Conservation (phyloP, 495 filamentous ascomycete genomes). For the Saxophila tyrrhenica region DNA sequence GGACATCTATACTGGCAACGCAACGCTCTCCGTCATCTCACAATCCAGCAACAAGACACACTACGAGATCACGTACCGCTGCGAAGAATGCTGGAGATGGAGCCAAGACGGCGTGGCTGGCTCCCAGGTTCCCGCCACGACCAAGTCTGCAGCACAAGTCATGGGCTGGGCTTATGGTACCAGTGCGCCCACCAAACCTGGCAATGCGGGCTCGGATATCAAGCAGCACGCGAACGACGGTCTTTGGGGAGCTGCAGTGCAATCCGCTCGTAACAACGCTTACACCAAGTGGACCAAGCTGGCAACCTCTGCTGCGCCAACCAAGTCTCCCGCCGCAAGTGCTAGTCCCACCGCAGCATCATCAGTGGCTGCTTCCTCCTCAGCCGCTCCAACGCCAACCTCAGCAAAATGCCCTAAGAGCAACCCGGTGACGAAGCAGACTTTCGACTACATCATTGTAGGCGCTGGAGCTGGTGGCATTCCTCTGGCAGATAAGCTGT, state of each 20-base stretch:
- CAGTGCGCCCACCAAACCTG: constrained; percentile 23
- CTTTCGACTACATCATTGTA: constrained; percentile 59
- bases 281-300: constrained; percentile 41
- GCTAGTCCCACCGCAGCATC: constrained; percentile 24
- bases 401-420: constrained; percentile 25
- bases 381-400: constrained; percentile 31
- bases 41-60: constrained; percentile 39
- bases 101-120: constrained; percentile 38
- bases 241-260: constrained; percentile 34
- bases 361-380: constrained; percentile 29
- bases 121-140: constrained; percentile 24
- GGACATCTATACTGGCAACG: constrained; percentile 45
- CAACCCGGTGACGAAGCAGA: constrained; percentile 31
- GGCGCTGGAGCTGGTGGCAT: constrained; percentile 56
- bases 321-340: constrained; percentile 8
- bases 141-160: constrained; percentile 15
- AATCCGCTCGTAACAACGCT: constrained; percentile 32
- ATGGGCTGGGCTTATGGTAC: constrained; percentile 39
- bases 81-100: constrained; percentile 52
- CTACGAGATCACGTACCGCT: constrained; percentile 51
- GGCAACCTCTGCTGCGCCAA: constrained; percentile 22
- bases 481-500: constrained; percentile 52
- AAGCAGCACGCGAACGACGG: constrained; percentile 37
- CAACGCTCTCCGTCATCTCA: constrained; percentile 45
- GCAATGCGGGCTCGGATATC: constrained; percentile 29